Evolutionary conservation across 108 stramenopile genomes (phyloP), one percentile per base, ranked within the genome.

Genomic region (Nitzschia putrida): DNA sequence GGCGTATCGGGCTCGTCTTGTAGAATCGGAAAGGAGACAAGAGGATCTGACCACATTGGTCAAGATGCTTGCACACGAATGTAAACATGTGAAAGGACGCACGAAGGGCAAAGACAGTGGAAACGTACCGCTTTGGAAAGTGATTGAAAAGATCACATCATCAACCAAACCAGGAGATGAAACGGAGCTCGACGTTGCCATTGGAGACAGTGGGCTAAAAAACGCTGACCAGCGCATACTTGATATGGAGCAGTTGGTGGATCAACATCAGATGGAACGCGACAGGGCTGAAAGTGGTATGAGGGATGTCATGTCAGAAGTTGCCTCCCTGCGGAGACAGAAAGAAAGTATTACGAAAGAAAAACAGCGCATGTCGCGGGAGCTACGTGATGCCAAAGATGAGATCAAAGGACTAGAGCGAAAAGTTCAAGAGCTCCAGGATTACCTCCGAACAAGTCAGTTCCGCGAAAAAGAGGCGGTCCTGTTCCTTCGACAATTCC

Each of bases 381-480:
- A 92, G 29, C 52, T 92, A 22, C 63, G 71, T 24, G 64, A 73
- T 34, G 77, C 81, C 9, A 85, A 85, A 60, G 76, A 76, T 61
- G 87, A 92, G 68, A 76, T 83, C 10, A 83, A 79, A 24, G 39
- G 63, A 2, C 42, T 92, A 43, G 52, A 61, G 0, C 82, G 77
- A 51, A 58, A 76, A 37, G 87, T 84, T 53, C 73, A 71, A 53
- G 87, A 92, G 71, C 66, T 83, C 8, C 77, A 80, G 14, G 54
- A 63, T 9, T 51, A 85, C 29, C 64, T 94, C 20, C 79, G 89
- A 61, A 91, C 88, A 1, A 88, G 88, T 73, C 86, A 84, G 55
- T 94, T 94, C 67, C 89, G 93, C 25, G 95, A 95, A 70, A 84
- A 86, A 53, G 95, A 95, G 57, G 92, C 95, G 26, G 87, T 88